A percentile compares a stretch with the other conserved stretches of the same genome.
Conservation (phyloP, 2,329 filamentous ascomycete species). For the Sarocladium strictum region DNA sequence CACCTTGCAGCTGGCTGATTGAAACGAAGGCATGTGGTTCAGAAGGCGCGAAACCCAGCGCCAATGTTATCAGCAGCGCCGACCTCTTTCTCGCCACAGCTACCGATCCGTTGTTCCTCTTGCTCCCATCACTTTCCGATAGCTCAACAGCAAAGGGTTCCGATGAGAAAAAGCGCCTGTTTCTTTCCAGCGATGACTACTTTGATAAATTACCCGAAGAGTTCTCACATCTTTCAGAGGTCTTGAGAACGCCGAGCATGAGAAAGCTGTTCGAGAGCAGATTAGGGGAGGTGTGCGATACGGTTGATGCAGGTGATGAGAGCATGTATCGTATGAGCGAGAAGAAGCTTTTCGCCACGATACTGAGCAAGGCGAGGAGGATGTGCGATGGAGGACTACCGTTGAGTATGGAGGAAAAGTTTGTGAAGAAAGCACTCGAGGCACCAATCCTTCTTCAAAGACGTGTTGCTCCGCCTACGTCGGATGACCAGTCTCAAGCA, state of each 20-base stretch:
- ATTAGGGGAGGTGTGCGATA: slow-evolving; percentile 70
- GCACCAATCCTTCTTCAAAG: slow-evolving; percentile 67
- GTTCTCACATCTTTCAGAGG: slow-evolving; percentile 51
- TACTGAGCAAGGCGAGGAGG: slow-evolving; percentile 65
- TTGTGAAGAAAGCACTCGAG: slow-evolving; percentile 70
- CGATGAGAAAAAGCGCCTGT: slow-evolving; percentile 52
- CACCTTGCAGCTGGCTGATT: slow-evolving; percentile 58
- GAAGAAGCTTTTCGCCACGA: slow-evolving; percentile 57
- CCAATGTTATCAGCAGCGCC: slow-evolving; percentile 39
- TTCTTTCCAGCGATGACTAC: slow-evolving; percentile 66
- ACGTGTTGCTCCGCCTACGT: slow-evolving; percentile 35
- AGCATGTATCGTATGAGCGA: slow-evolving; percentile 77
- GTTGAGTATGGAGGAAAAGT: slow-evolving; percentile 76
- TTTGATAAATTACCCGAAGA: slow-evolving; percentile 54
- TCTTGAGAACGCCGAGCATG: slow-evolving; percentile 42
- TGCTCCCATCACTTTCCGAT: slow-evolving; percentile 64
- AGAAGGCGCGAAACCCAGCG: slow-evolving; percentile 38
- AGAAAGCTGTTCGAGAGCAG: slow-evolving; percentile 53
- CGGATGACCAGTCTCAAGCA: slow-evolving; percentile 7
- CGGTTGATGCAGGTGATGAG: slow-evolving; percentile 76
- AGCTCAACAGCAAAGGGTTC: slow-evolving; percentile 32
- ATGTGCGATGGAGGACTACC: slow-evolving; percentile 65
- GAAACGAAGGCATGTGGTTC: slow-evolving; percentile 24
- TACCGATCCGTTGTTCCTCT: slow-evolving; percentile 77
- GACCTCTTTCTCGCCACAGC: slow-evolving; percentile 80